Evolutionary conservation across 129 eudicot species (phyloP), one percentile per base, ranked within the genome.

Genomic region (Pseudognaphalium luteoalbum): DNA sequence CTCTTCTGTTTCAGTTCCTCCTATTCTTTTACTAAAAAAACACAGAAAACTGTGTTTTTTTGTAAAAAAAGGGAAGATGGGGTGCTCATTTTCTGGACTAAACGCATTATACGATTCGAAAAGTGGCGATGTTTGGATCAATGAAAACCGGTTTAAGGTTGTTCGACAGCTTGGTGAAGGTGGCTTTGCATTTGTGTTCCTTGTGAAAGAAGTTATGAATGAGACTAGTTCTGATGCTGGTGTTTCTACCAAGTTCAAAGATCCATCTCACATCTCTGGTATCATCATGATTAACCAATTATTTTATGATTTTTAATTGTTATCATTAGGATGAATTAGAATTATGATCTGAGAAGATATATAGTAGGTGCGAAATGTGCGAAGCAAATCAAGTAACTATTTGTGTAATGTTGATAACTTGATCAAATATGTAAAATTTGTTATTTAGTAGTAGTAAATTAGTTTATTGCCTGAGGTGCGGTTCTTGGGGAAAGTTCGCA

Each of bases 121-220:
- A 6, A 61, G 84, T 50, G 92, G 90, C 2, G 99, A 91, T 58
- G 99, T 91, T 71, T 94, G 99, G 99, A 94, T 94, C 90, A 94
- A 94, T 60, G 85, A 84, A 59, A 39, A 77, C 73, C 72, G 88
- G 19, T 84, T 81, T 57, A 76, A 69, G 61, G 21, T 84, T 16
- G 54, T 84, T 11, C 73, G 88, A 20, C 85, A 81, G 76, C 85
- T 84, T 10, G 88, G 88, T 76, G 85, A 84, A 76, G 88, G 88
- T 51, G 88, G 85, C 9, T 84, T 84, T 41, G 88, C 88, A 14
- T 84, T 8, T 62, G 88, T 84, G 62, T 84, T 66, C 50, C 67
- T 84, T 62, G 88, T 84, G 58, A 84, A 84, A 79, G 85, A 84
- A 78, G 80, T 81, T 33, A 28, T 80, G 22, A 67, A 50, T 51